Evolutionary conservation across 768 basidiomycete species (phyloP), one percentile per base, ranked within the genome.

Genomic region (Asterophora lycoperdoides): DNA sequence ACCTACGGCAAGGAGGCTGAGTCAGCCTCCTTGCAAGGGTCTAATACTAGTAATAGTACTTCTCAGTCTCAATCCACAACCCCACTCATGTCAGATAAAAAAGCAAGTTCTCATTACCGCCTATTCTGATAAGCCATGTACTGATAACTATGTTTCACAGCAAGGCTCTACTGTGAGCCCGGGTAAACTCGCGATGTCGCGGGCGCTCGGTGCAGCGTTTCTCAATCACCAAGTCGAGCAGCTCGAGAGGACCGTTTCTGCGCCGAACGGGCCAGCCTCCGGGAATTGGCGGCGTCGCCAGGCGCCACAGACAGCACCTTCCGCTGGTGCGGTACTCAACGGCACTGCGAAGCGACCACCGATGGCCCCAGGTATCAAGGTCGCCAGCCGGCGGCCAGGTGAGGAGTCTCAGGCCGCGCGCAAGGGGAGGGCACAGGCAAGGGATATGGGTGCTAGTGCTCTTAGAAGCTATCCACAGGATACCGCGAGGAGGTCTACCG

Each of bases 191-290:
- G 87, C 87, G 49, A 88, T 93, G 86, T 91, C 89, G 48, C 80
- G 83, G 53, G 89, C 90, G 1, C 79, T 93, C 33, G 90, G 90
- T 15, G 89, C 89, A 23, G 90, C 90, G 2, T 91, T 91, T 63
- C 77, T 93, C 51, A 86, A 78, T 54, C 89, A 93, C 57, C 89
- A 93, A 59, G 90, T 93, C 37, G 87, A 91, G 57, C 86, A 91
- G 60, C 82, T 93, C 46, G 89, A 93, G 70, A 85, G 86, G 66
- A 74, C 83, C 0, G 84, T 89, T 15, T 69, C 73, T 26, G 52
- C 39, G 3, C 28, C 49, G 3, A 71, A 70, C 39, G 77, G 75
- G 6, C 68, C 76, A 14, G 68, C 73, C 7, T 75, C 77, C 1
- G 78, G 76, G 0, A 84, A 82, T 54, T 85, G 84, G 84, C 71